Base-by-base conservation (phyloP, 345 rosid genomes). In the Corchorus olitorius region DNA sequence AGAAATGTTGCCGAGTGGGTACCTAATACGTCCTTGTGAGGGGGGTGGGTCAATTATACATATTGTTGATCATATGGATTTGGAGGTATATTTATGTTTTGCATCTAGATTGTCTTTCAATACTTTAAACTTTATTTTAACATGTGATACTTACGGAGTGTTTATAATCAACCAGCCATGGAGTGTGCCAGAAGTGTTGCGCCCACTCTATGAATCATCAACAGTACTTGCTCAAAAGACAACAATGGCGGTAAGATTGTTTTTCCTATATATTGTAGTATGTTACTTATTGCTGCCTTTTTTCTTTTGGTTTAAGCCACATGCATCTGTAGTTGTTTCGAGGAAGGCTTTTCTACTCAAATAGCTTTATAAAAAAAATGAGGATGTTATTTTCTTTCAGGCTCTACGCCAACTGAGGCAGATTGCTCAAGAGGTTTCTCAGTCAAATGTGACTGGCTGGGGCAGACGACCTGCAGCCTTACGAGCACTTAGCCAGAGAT, bases 21-120 rank as follows among this genome's bases (percentile, higher is more conserved):
- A 97, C 88, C 79, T 97, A 81, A 86, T 97, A 58, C 84, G 98
- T 41, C 99, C 99, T 75, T 97, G 99, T 75, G 99, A 96, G 81
- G 99, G 99, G 72, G 98, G 99, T 78, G 98, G 99, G 77, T 96
- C 99, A 13, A 90, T 97, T 73, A 89, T 97, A 80, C 97, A 94
- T 77, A 88, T 94, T 33, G 99, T 97, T 75, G 99, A 97, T 85
- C 99, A 97, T 82, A 80, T 94, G 92, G 97, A 97, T 89, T 88
- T 94, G 80, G 99, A 92, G 98, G 99, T 94, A 74, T 77, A 65
- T 37, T 58, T 55, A 52, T 37, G 59, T 63, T 50, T 14, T 54
- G 34, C 20, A 50, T 53, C 27, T 75, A 20, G 14, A 33, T 9
- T 65, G n/a, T 75, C 43, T 59, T 59, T 58, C 62, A n/a, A 35